phyloP scores from a whole-genome alignment of 306 rosid genomes.

The Glycine latifolia region DNA sequence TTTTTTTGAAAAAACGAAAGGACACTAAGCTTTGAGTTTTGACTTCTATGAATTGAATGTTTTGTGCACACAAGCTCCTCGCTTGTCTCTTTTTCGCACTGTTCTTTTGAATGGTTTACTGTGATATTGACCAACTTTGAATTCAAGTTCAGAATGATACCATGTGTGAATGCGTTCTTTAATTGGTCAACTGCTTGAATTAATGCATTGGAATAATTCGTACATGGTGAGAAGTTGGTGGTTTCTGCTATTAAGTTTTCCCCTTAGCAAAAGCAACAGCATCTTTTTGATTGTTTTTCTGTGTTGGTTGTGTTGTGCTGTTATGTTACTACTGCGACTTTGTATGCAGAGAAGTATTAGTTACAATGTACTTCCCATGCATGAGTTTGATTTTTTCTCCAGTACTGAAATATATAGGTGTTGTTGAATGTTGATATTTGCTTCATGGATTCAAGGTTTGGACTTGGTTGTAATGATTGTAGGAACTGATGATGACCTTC shows the following conservation, averaged over 20 bases:
- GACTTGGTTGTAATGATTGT: slow-evolving; percentile 36
- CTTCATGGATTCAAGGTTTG: slow-evolving; percentile 20
- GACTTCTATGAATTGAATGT: neutral
- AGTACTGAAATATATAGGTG: neutral
- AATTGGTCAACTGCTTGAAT: slow-evolving; percentile 22
- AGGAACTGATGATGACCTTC: slow-evolving; percentile 96
- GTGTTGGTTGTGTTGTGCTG: slow-evolving; percentile 14
- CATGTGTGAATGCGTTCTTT: neutral
- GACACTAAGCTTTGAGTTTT: neutral
- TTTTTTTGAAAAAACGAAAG: neutral
- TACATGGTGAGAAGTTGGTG: slow-evolving; percentile 24
- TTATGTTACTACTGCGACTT: slow-evolving; percentile 2
- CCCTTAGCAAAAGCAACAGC: neutral
- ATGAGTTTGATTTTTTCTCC: slow-evolving; percentile 1
- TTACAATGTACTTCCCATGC: slow-evolving; percentile 8
- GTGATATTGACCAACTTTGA: neutral
- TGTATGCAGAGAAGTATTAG: neutral
- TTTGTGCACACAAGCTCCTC: neutral
- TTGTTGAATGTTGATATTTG: slow-evolving; percentile 19
- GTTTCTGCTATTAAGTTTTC: neutral
- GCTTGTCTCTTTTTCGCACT: neutral
- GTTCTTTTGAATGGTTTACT: neutral
- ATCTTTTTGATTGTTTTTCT: slow-evolving; percentile 12
- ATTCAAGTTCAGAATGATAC: slow-evolving; percentile 1
- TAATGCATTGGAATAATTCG: slow-evolving; percentile 8